Percentiles rank a stretch among this genome's conserved stretches.
Evolutionary conservation across 805 yeast species (phyloP).

Genomic region (Candida suzukii): DNA sequence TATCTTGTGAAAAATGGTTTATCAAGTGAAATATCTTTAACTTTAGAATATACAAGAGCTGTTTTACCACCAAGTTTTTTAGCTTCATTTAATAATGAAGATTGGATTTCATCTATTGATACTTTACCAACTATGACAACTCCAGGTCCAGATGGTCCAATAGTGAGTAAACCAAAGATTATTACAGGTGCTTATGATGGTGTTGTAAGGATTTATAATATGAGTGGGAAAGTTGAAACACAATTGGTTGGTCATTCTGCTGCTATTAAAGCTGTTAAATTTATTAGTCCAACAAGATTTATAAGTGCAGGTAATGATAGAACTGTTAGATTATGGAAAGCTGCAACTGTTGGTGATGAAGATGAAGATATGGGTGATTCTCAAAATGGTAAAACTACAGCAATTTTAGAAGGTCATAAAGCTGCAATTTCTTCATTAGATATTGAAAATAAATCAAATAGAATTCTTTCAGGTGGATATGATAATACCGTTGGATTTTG

Average conservation of each 20-base stretch:
- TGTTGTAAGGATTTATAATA: conserved; percentile 81
- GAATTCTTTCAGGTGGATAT: conserved; percentile 78
- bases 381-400: conserved; percentile 62
- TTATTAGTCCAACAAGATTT: conserved; percentile 68
- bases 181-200: conserved; percentile 94
- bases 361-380: conserved; percentile 23
- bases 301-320: conserved; percentile 88
- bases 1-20: conserved; percentile 72
- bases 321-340: conserved; percentile 82
- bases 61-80: conserved; percentile 90
- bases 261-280: conserved; percentile 75
- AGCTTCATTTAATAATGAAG: conserved; percentile 85
- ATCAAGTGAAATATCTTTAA: conserved; percentile 72
- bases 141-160: conserved; percentile 19
- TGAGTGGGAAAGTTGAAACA: conserved; percentile 70
- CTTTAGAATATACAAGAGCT: conserved; percentile 85
- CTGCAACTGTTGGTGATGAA: conserved; percentile 34
- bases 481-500: conserved; percentile 80
- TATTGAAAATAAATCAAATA: conserved; percentile 42
- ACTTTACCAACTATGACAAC: conserved; percentile 28
- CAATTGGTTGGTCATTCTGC: conserved; percentile 87
- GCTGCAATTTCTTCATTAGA: conserved; percentile 79
- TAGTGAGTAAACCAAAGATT: conserved; percentile 44
- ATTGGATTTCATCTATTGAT: conserved; percentile 84
- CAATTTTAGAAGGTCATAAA: conserved; percentile 84